Conservation (phyloP, 768 basidiomycete species). For the Tulasnella calospora region DNA sequence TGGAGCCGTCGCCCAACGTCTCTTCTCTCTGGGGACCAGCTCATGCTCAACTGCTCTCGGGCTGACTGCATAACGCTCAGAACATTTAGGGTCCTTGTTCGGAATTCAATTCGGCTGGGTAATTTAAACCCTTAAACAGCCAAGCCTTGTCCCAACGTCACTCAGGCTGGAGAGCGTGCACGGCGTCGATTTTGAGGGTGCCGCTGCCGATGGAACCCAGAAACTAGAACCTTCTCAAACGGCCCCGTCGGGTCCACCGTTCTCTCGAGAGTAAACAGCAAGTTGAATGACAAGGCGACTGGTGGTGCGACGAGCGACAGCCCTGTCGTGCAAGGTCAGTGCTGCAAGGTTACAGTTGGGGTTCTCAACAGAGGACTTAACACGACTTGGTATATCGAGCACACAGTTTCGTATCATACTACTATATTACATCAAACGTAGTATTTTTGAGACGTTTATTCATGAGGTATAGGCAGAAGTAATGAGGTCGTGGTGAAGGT, state of each 20-base stretch:
- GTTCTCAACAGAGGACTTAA: too few relatives aligned
- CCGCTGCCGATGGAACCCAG: too few relatives aligned
- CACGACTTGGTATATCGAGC: too few relatives aligned
- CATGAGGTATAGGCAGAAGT: too few relatives aligned
- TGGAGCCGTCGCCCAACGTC: too few relatives aligned
- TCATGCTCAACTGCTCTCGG: not conserved
- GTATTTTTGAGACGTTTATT: too few relatives aligned
- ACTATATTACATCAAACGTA: too few relatives aligned
- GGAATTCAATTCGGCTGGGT: not conserved
- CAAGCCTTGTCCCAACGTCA: not conserved
- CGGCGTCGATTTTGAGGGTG: not conserved
- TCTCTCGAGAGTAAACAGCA: not conserved
- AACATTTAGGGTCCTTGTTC: not conserved
- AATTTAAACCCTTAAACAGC: not conserved
- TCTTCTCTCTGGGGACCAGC: too few relatives aligned
- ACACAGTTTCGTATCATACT: too few relatives aligned
- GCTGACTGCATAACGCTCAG: not conserved
- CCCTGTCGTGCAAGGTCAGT: not conserved
- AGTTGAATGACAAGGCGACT: not conserved
- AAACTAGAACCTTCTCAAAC: not conserved
- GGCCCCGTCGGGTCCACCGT: not conserved
- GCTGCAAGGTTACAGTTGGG: too few relatives aligned
- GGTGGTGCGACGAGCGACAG: conserved; percentile 1
- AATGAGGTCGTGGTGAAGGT: too few relatives aligned
- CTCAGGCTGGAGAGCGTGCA: not conserved